phyloP scores from a whole-genome alignment of 805 yeast genomes.

The Wickerhamiella shivajii region DNA sequence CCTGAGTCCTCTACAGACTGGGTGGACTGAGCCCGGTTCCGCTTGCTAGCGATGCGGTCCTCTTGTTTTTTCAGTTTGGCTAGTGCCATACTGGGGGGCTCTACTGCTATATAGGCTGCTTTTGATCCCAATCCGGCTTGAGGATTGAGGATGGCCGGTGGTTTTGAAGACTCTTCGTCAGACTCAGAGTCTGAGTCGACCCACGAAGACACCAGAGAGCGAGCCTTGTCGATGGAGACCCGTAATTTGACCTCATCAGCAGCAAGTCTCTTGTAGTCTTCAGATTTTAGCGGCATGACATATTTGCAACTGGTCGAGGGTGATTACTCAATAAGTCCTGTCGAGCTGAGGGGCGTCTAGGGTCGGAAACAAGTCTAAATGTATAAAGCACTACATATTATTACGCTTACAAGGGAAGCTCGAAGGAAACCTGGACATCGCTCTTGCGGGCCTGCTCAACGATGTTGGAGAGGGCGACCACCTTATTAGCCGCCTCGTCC shows the following conservation, averaged over 20 bases:
- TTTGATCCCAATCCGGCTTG: constrained; percentile 5
- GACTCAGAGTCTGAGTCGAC: constrained; percentile 2
- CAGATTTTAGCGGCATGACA: too few relatives aligned
- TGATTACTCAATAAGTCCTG: too few relatives aligned
- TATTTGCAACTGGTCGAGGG: too few relatives aligned
- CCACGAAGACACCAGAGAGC: constrained; percentile 3
- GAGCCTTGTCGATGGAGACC: constrained; percentile 4
- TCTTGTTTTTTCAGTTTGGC: constrained; percentile 3
- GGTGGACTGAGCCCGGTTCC: not conserved
- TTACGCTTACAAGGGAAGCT: constrained; percentile 32
- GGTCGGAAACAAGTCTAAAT: too few relatives aligned
- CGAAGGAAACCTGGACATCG: constrained; percentile 36
- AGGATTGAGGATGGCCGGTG: not conserved
- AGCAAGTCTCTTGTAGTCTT: constrained; percentile 1
- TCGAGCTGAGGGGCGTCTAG: too few relatives aligned
- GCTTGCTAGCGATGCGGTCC: not conserved
- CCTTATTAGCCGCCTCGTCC: constrained; percentile 95
- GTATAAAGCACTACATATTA: too few relatives aligned
- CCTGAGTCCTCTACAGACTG: constrained; percentile 1
- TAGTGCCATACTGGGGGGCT: constrained; percentile 2
- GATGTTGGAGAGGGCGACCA: constrained; percentile 54
- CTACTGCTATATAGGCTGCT: not conserved
- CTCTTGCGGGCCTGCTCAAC: constrained; percentile 35
- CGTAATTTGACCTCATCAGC: constrained; percentile 2
- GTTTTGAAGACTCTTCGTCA: not conserved